Evolutionary conservation across 176 grass and related monocot genomes (phyloP).

Genomic region (Zoysia pacifica): DNA sequence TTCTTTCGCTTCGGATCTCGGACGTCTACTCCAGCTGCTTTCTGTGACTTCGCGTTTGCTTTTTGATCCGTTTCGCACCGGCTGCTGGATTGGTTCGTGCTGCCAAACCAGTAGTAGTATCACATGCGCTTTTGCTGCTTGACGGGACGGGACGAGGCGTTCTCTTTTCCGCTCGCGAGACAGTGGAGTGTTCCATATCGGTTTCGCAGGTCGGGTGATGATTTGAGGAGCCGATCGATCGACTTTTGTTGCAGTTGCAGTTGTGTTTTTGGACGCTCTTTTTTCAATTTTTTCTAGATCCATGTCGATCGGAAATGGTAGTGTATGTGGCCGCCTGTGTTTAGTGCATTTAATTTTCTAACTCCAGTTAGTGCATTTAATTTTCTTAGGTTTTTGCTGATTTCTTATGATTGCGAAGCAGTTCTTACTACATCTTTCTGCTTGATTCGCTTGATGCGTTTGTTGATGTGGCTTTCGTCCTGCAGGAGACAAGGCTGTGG

Average conservation of each 20-base stretch:
- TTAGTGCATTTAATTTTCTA: neutral
- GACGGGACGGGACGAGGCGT: neutral
- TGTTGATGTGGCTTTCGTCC: constrained; percentile 15
- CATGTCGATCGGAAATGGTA: neutral
- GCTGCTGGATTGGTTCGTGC: neutral
- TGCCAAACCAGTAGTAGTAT: neutral
- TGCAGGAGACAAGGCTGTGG: constrained; percentile 29
- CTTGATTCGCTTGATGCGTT: neutral
- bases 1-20: neutral
- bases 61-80: neutral
- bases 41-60: neutral
- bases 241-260: neutral
- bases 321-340: neutral
- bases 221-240: neutral
- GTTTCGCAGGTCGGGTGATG: neutral
- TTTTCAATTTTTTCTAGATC: neutral
- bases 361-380: neutral
- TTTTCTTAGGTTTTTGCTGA: neutral
- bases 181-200: neutral
- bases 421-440: neutral
- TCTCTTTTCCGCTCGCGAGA: neutral
- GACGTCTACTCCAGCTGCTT: constrained; percentile 15
- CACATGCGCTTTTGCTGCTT: constrained; percentile 27
- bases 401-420: neutral
- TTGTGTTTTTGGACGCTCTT: neutral